phyloP scores from a whole-genome alignment of 495 filamentous ascomycete species.

The Aspergillus olivimuriae region DNA sequence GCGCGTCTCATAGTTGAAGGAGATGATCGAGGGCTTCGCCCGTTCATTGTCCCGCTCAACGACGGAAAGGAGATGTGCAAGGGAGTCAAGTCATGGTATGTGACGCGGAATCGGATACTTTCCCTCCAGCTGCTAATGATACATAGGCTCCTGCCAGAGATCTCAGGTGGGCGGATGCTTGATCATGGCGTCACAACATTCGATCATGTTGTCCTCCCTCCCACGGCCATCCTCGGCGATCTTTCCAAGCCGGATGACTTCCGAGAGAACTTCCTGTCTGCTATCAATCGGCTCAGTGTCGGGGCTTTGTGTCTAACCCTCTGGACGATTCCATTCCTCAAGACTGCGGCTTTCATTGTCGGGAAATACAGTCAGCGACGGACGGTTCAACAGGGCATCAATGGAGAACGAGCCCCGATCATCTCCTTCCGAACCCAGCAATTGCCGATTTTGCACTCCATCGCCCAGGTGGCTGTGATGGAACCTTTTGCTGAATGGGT shows the following conservation, averaged over 20 bases:
- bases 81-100: slow-evolving; percentile 17
- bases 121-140: background rate
- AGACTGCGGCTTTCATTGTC: slow-evolving; percentile 16
- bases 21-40: slow-evolving; percentile 21
- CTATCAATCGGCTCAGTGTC: slow-evolving; percentile 21
- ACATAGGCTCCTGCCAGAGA: slow-evolving; percentile 14
- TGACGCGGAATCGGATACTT: background rate
- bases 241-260: slow-evolving; percentile 9
- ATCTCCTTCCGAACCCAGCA: slow-evolving; percentile 32
- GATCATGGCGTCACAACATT: slow-evolving; percentile 30
- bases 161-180: slow-evolving; percentile 19
- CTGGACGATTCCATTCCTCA: slow-evolving; percentile 19
- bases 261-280: slow-evolving; percentile 19
- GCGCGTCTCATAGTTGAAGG: slow-evolving; percentile 18
- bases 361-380: slow-evolving; percentile 27
- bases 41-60: slow-evolving; percentile 23
- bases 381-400: slow-evolving; percentile 12
- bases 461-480: slow-evolving; percentile 23
- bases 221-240: slow-evolving; percentile 19
- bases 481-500: slow-evolving; percentile 17
- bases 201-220: slow-evolving; percentile 20
- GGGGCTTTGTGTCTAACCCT: slow-evolving; percentile 23
- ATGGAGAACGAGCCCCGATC: slow-evolving; percentile 17
- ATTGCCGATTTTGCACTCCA: slow-evolving; percentile 22
- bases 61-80: slow-evolving; percentile 20